Conservation (phyloP, 2,329 filamentous ascomycete genomes). For the Ascochyta koolunga region DNA sequence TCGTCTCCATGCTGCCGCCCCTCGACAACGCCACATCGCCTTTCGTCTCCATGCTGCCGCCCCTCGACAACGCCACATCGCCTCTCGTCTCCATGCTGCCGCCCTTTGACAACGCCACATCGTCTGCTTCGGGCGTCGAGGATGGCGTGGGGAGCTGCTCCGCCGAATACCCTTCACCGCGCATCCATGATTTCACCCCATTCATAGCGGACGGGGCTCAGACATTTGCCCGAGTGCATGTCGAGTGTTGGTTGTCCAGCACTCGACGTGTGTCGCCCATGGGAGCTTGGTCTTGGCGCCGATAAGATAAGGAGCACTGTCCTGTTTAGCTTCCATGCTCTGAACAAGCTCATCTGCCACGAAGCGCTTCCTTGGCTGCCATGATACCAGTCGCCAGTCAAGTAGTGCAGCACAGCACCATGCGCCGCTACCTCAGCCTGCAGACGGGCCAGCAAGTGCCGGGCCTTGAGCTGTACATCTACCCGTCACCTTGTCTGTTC, state of each 20-base stretch:
- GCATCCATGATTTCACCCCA: slow-evolving; percentile 30
- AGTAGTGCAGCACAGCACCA: slow-evolving; percentile 79
- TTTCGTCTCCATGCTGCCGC: slow-evolving; percentile 17
- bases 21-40: slow-evolving; percentile 20
- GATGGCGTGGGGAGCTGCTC: slow-evolving; percentile 40
- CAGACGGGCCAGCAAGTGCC: slow-evolving; percentile 14
- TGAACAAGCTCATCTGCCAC: no score
- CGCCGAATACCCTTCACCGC: slow-evolving; percentile 23
- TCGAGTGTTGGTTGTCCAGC: slow-evolving; percentile 10
- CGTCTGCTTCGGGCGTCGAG: slow-evolving; percentile 33
- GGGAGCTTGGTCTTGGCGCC: slow-evolving; percentile 11
- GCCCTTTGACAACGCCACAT: slow-evolving; percentile 23
- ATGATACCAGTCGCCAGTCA: slow-evolving; percentile 77
- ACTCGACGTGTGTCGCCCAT: slow-evolving; percentile 1
- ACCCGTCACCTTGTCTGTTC: slow-evolving; percentile 54
- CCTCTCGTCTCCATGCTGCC: slow-evolving; percentile 16
- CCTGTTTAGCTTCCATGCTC: no score
- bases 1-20: slow-evolving; percentile 17
- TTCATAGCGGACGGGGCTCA: slow-evolving; percentile 36
- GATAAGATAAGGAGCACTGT: no score
- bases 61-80: slow-evolving; percentile 20
- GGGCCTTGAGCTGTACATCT: slow-evolving; percentile 44
- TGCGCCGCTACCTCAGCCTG: slow-evolving; percentile 69
- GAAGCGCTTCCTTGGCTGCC: no score
- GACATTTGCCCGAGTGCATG: slow-evolving; percentile 22